Conservation (phyloP, 257 asterid genomes). For the Primulina huaijiensis region DNA sequence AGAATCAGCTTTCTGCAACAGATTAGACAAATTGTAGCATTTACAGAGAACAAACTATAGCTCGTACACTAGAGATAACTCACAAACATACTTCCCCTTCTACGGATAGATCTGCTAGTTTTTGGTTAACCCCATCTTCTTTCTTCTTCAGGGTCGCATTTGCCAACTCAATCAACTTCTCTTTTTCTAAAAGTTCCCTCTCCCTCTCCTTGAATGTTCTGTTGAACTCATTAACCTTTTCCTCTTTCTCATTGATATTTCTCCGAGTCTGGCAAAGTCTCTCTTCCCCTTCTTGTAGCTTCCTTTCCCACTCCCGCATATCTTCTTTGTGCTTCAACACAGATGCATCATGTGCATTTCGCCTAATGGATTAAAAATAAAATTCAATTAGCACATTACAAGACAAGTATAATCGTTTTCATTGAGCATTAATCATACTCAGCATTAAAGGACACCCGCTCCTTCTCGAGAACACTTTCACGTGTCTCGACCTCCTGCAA, state of each 20-base stretch:
- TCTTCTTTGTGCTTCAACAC: constrained; percentile 64
- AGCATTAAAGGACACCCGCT: constrained; percentile 61
- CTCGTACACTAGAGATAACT: not conserved
- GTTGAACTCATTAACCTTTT: constrained; percentile 45
- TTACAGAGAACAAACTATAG: not conserved
- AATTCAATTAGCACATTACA: not conserved
- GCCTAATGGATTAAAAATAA: constrained; percentile 35
- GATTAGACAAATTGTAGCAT: constrained; percentile 23
- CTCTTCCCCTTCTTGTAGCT: constrained; percentile 86
- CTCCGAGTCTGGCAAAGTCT: constrained; percentile 65
- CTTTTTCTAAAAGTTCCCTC: constrained; percentile 54
- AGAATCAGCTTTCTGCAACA: constrained; percentile 63
- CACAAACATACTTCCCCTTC: constrained; percentile 69
- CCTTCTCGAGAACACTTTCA: constrained; percentile 69
- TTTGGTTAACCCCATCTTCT: constrained; percentile 51
- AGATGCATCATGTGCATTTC: constrained; percentile 65
- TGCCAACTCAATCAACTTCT: constrained; percentile 43
- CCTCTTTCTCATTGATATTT: constrained; percentile 71
- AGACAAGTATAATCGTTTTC: not conserved
- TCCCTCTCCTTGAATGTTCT: constrained; percentile 52
- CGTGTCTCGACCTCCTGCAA: constrained; percentile 70
- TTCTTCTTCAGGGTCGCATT: constrained; percentile 47
- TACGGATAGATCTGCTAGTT: constrained; percentile 42
- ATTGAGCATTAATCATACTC: constrained; percentile 52
- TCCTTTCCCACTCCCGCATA: constrained; percentile 66